These are phyloP conservation scores for Epicoccum nigrum DNA, from an alignment of 2,329 filamentous ascomycete species.

Conservation along the genomic window DNA sequence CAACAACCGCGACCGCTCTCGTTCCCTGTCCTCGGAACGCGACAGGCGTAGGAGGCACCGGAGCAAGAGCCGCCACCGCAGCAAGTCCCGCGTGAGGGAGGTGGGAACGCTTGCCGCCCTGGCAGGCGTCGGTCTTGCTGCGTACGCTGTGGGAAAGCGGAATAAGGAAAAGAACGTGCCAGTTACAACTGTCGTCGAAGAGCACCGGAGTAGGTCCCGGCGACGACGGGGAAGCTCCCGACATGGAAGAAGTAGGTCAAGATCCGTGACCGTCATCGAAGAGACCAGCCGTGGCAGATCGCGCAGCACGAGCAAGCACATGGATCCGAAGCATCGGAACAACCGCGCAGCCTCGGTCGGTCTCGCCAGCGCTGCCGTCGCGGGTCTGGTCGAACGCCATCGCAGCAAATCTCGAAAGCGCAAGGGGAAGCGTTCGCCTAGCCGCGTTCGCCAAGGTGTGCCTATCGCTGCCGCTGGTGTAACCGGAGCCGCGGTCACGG, in stretches of 20 bases:
- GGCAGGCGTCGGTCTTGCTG: constrained; percentile 65
- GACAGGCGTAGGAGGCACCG: constrained; percentile 29
- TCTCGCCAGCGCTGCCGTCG: constrained; percentile 66
- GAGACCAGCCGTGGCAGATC: constrained; percentile 35
- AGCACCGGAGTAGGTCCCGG: constrained; percentile 56
- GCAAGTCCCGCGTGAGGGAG: constrained; percentile 55
- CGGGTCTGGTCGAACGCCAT: constrained; percentile 63
- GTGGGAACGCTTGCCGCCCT: constrained; percentile 65
- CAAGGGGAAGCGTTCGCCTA: constrained; percentile 60
- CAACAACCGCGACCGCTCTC: constrained; percentile 54
- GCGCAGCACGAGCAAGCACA: constrained; percentile 53
- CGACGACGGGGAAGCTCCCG: constrained; percentile 43
- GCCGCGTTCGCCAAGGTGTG: constrained; percentile 61
- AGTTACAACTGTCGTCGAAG: constrained; percentile 48
- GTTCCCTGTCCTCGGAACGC: constrained; percentile 46
- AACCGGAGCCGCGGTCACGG: constrained; percentile 65
- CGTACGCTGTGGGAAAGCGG: constrained; percentile 57
- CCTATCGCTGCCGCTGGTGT: constrained; percentile 67
- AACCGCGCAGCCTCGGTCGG: constrained; percentile 67
- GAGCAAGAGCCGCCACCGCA: constrained; percentile 41
- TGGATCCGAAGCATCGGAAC: constrained; percentile 59
- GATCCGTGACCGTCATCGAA: constrained; percentile 47
- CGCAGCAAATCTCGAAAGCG: constrained; percentile 64
- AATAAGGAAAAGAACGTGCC: constrained; percentile 56
- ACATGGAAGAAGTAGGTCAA: constrained; percentile 27